phyloP scores from a whole-genome alignment of 495 filamentous ascomycete genomes.

The Venustampulla echinocandica region DNA sequence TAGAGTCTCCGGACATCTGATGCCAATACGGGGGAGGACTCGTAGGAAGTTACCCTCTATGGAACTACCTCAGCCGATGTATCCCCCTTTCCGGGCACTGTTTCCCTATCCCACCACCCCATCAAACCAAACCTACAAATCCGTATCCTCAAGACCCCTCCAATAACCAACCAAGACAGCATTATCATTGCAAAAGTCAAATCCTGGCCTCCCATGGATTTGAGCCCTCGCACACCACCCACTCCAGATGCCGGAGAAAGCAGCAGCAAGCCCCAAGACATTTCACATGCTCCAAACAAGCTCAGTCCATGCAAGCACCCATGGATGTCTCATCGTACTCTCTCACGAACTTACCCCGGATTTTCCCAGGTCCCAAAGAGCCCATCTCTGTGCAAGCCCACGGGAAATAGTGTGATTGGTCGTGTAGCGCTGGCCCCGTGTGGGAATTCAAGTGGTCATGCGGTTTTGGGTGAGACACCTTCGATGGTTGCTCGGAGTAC shows the following conservation, averaged over 20 bases:
- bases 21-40: no score
- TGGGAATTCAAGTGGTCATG: neutral
- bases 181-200: neutral
- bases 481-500: no score
- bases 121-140: no score
- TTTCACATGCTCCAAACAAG: neutral
- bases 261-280: neutral
- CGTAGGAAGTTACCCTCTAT: no score
- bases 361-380: neutral
- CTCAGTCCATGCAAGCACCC: neutral
- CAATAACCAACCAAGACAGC: no score
- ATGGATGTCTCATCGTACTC: neutral
- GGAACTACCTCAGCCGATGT: no score
- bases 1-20: no score
- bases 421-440: no score
- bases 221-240: neutral
- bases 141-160: no score
- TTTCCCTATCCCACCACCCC: no score
- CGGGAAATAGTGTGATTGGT: no score
- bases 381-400: neutral
- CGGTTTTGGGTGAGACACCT: neutral
- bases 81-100: no score
- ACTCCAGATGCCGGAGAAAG: neutral
- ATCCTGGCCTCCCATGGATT: neutral
- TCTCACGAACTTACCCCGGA: neutral